phyloP scores from a whole-genome alignment of 2,329 filamentous ascomycete genomes.

The Colletotrichum chlorophyti region DNA sequence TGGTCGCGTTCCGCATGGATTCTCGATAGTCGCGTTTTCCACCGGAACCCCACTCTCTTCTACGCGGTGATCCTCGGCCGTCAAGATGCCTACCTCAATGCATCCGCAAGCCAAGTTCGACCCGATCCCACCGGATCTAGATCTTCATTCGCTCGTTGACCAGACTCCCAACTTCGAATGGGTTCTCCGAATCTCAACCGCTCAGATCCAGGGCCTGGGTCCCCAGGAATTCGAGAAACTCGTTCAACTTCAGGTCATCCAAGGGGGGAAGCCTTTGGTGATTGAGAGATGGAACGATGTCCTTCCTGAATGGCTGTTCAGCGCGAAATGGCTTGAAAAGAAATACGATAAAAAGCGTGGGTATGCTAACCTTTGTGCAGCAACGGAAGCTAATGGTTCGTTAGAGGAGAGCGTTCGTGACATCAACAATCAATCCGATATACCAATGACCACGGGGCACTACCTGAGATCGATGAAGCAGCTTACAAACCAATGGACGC shows the following conservation, averaged over 20 bases:
- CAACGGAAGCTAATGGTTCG: slow-evolving; percentile 31
- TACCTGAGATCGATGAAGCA: slow-evolving; percentile 88
- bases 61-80: neutral
- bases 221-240: slow-evolving; percentile 85
- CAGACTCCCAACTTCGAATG: slow-evolving; percentile 85
- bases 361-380: slow-evolving; percentile 33
- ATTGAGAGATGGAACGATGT: slow-evolving; percentile 86
- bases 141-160: slow-evolving; percentile 78
- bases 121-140: slow-evolving; percentile 85
- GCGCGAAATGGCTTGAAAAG: slow-evolving; percentile 77
- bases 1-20: neutral
- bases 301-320: slow-evolving; percentile 81
- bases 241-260: slow-evolving; percentile 81
- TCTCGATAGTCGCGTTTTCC: neutral
- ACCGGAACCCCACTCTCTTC: neutral
- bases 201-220: slow-evolving; percentile 79
- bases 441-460: slow-evolving; percentile 87
- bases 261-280: slow-evolving; percentile 85
- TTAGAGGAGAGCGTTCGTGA: slow-evolving; percentile 86
- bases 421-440: slow-evolving; percentile 72
- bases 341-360: slow-evolving; percentile 81
- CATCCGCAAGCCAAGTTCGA: slow-evolving; percentile 90
- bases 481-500: slow-evolving; percentile 82
- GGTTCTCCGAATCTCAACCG: slow-evolving; percentile 79
- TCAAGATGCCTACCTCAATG: slow-evolving; percentile 74